Evolutionary conservation across 768 basidiomycete species (phyloP), one percentile per base, ranked within the genome.

Genomic region (Lentinula aciculospora): DNA sequence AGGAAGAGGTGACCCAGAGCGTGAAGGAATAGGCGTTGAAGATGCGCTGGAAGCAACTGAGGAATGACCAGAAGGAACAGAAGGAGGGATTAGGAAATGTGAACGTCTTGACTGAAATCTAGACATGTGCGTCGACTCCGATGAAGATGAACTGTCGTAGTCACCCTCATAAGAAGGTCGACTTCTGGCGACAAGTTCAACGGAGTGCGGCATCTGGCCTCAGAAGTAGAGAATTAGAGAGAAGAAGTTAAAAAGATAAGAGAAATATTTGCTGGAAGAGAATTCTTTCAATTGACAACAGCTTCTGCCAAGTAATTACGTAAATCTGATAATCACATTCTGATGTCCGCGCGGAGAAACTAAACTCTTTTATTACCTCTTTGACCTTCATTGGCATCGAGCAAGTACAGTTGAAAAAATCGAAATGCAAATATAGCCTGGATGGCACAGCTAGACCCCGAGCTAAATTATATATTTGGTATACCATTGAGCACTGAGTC

Each of bases 21-120:
- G 82, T 8, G 88, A 86, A n/a, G 79, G 80, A 13, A 80, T 60
- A n/a, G 87, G 83, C 0, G 85, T 79, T 13, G 76, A 71, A 31
- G 72, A 63, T 19, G 77, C 69, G 28, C 76, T 77, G 2, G 77
- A 76, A 17, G 72, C 72, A 55, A 68, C 60, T 56, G 76, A 78
- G 57, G 71, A 72, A 58, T 66, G 74, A 47, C 67, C 73, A 53
- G 74, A 76, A 60, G 65, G 74, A 59, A 65, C 61, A 17, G 60
- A 58, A 17, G 73, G 71, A 13, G 72, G 73, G 57, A 72, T 63
- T 51, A 72, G 70, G 58, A 74, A 73, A 55, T 66, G 64, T 29
- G 66, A 60, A 29, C 37, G 60, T 62, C 56, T 63, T 65, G 67
- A 45, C 63, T 65, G 59, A 23, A 56, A 53, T 53, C 68, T 62